Conservation (phyloP, 1,284 basidiomycete species). For the Malassezia caprae region DNA sequence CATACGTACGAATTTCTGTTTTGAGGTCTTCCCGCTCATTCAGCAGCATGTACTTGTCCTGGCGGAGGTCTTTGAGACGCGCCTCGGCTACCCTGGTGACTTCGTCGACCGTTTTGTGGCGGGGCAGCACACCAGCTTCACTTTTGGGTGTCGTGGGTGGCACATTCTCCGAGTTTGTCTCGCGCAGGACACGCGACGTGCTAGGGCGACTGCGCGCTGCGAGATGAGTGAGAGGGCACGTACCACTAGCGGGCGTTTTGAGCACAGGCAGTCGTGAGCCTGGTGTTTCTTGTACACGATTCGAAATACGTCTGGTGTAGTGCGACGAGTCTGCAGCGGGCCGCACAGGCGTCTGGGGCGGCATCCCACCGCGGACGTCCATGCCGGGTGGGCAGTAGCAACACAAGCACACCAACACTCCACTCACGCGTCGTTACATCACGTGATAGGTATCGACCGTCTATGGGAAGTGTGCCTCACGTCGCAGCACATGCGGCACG, state of each 20-base stretch:
- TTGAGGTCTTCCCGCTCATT: slow-evolving; percentile 13
- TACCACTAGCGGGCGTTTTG: background rate
- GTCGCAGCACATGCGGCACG: slow-evolving; percentile 7
- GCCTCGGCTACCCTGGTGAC: slow-evolving; percentile 1
- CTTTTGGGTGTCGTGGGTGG: background rate
- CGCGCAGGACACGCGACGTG: background rate
- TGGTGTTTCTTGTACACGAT: background rate
- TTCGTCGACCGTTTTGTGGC: slow-evolving; percentile 8
- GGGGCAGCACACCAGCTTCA: background rate
- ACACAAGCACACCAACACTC: background rate
- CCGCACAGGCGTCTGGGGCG: background rate
- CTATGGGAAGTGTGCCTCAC: slow-evolving; percentile 14
- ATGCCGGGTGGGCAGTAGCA: background rate
- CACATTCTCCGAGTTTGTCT: slow-evolving; percentile 7
- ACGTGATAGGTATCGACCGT: slow-evolving; percentile 4
- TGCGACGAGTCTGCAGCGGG: background rate
- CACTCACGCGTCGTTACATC: background rate
- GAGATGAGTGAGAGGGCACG: background rate
- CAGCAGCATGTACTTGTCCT: slow-evolving; percentile 12
- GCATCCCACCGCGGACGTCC: background rate
- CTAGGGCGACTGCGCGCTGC: slow-evolving; percentile 6
- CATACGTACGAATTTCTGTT: slow-evolving; percentile 15
- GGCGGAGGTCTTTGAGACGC: slow-evolving; percentile 5
- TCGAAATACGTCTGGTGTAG: background rate
- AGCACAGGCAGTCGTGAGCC: slow-evolving; percentile 10